Evolutionary conservation across 2,329 filamentous ascomycete species (phyloP).

Genomic region (Helotiales sp.): DNA sequence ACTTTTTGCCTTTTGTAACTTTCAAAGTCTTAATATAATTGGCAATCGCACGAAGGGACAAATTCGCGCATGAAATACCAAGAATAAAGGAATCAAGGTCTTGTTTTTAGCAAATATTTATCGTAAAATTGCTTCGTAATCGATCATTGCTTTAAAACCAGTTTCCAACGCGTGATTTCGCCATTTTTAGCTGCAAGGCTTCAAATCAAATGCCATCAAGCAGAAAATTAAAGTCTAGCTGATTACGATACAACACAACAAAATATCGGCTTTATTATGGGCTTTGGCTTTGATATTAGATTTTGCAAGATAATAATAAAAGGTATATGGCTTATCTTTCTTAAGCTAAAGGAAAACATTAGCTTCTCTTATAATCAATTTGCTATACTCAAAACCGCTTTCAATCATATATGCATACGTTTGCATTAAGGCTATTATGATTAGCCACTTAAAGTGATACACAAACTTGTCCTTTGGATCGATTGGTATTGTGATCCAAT

Average conservation of each 20-base stretch:
- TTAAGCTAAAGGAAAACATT: conserved; percentile 39
- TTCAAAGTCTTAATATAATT: too few species aligned
- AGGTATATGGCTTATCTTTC: conserved; percentile 30
- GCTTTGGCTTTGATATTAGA: conserved; percentile 31
- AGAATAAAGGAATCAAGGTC: too few species aligned
- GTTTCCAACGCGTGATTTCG: conserved; percentile 29
- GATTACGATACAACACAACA: conserved; percentile 24
- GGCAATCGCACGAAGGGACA: too few species aligned
- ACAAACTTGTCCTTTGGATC: conserved; percentile 43
- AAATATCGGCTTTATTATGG: conserved; percentile 22
- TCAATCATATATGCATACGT: conserved; percentile 57
- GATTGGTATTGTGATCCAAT: too few species aligned
- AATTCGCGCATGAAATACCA: too few species aligned
- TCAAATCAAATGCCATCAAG: conserved; percentile 28
- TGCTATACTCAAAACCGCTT: conserved; percentile 44
- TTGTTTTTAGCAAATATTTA: too few species aligned
- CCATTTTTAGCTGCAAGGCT: conserved; percentile 27
- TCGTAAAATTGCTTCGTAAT: conserved; percentile 17
- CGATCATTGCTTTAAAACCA: conserved; percentile 19
- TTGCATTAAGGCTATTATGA: conserved; percentile 52
- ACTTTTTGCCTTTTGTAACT: too few species aligned
- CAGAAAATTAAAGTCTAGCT: conserved; percentile 29
- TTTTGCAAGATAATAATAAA: conserved; percentile 31
- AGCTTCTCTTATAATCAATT: conserved; percentile 37
- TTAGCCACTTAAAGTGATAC: conserved; percentile 46